phyloP scores from a whole-genome alignment of 768 basidiomycete species.

The Boletus bicolor region DNA sequence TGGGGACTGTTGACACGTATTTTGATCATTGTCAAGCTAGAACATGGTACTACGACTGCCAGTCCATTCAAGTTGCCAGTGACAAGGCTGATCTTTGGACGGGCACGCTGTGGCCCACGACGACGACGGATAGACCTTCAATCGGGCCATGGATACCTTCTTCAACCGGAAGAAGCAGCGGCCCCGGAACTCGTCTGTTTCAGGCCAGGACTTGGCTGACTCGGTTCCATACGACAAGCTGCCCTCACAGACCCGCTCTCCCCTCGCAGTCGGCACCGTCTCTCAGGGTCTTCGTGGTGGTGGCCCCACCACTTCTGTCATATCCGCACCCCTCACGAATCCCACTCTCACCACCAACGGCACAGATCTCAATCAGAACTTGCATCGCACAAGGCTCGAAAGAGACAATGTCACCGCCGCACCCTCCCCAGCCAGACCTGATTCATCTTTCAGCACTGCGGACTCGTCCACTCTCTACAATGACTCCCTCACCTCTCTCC shows the following conservation, averaged over 20 bases:
- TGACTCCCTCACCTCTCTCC: conserved; percentile 41
- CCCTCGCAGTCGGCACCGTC: conserved; percentile 52
- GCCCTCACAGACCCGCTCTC: conserved; percentile 50
- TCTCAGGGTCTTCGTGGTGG: conserved; percentile 56
- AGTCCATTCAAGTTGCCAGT: not conserved
- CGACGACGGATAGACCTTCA: conserved; percentile 13
- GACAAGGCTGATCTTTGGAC: conserved; percentile 3
- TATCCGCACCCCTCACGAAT: conserved; percentile 83
- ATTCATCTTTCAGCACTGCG: conserved; percentile 51
- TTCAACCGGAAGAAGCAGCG: conserved; percentile 61
- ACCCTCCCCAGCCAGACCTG: conserved; percentile 36
- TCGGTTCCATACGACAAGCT: conserved; percentile 75
- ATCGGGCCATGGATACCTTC: conserved; percentile 53
- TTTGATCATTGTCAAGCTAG: conserved; percentile 11
- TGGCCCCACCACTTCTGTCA: conserved; percentile 31
- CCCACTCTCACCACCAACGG: conserved; percentile 71
- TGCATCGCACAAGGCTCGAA: conserved; percentile 50
- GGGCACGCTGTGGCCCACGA: conserved; percentile 9
- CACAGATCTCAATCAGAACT: conserved; percentile 60
- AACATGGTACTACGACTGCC: not conserved
- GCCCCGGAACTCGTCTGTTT: conserved; percentile 61
- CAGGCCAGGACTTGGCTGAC: conserved; percentile 59
- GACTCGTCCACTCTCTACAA: conserved; percentile 61
- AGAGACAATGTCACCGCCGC: conserved; percentile 43
- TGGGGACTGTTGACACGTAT: conserved; percentile 23